Conservation (phyloP, 495 filamentous ascomycete species). For the Penicillium goetzii region DNA sequence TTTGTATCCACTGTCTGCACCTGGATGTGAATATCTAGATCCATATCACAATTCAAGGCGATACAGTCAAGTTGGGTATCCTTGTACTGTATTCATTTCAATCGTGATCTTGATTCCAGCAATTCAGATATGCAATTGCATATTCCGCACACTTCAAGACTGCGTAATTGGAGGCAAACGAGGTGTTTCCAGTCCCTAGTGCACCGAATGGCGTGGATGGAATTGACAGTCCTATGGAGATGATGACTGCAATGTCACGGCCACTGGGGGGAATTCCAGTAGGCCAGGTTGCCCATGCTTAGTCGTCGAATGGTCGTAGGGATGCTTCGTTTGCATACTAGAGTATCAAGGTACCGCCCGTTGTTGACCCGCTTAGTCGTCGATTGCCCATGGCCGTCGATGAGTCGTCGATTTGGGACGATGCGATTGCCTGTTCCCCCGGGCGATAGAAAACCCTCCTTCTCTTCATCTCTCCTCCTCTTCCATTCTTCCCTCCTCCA, state of each 20-base stretch:
- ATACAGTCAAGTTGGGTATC: neutral
- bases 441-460: neutral
- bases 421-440: neutral
- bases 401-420: neutral
- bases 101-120: no score
- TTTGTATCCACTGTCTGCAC: neutral
- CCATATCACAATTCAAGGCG: neutral
- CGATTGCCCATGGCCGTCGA: neutral
- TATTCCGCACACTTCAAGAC: neutral
- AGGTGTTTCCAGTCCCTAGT: neutral
- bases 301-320: neutral
- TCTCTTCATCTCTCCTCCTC: neutral
- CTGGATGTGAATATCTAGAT: neutral
- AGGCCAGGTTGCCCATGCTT: neutral
- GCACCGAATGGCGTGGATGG: neutral
- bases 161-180: neutral
- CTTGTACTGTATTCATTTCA: neutral
- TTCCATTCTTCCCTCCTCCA: no score
- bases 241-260: neutral
- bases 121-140: no score
- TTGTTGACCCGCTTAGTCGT: neutral
- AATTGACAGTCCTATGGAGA: neutral
- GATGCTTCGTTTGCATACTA: neutral
- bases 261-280: neutral
- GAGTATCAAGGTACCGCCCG: neutral